Evolutionary conservation across 139 green algal species (phyloP), one percentile per base, ranked within the genome.

Genomic region (Micromonas commoda): DNA sequence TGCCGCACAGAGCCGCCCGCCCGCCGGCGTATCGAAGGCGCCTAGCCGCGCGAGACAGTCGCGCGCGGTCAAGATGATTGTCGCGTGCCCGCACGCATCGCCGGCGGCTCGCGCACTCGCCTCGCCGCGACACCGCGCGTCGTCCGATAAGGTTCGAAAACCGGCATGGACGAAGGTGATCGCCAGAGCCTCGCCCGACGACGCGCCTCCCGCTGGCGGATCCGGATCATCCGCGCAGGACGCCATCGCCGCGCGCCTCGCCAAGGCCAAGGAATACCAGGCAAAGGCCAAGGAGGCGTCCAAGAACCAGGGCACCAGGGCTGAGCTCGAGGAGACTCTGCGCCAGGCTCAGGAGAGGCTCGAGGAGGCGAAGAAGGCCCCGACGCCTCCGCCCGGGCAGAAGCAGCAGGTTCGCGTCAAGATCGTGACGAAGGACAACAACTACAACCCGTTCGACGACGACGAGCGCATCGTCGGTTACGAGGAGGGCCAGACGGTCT

Each of bases 381-480:
- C 24, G 26, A 29, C 6, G 5, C 5, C 20, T 16, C 20, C 63
- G 63, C 34, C 63, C 28, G 16, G 21, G 20, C 3, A 1, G 6
- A 32, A 28, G 5, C 28, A 70, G 31, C 2, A 32, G 3, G 68
- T 75, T 21, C 33, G 32, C 21, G 68, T 75, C 23, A n/a, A 63
- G n/a, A 75, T 75, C 37, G 6, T 75, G n/a, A 63, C 68, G 37
- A 28, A 32, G 16, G 35, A 75, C 53, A 13, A 3, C 37, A 33
- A 38, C 34, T 75, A 75, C 9, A 63, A 75, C 61, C 68, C 68
- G 68, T 75, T 75, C 37, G 68, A 61, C 19, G 68, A 75, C 5
- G 68, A 75, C 37, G 68, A 75, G 37, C 16, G 19, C 19, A 13
- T 39, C 26, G 68, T 75, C 1, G 68, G 68, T 0, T 37, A 37